Base-by-base conservation (phyloP, 108 stramenopile genomes). In the Phaeodactylum tricornutum region DNA sequence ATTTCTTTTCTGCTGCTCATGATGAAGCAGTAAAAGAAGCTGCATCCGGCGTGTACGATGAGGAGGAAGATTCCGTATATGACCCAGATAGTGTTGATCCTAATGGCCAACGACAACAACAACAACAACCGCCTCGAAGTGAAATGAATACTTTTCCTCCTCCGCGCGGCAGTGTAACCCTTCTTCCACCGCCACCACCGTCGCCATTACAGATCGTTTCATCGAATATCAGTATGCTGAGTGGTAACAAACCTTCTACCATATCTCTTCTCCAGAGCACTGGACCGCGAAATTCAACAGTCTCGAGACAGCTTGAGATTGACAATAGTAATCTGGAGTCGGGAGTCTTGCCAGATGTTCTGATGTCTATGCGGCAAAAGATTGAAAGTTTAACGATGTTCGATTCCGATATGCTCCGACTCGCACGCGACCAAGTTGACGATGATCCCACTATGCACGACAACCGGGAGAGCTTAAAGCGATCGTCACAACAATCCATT, bases 401-500 rank as follows among this genome's bases (percentile, higher is more conserved):
- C 53, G 82, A 84, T 36, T 59, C 62, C 21, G 77, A 78, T 45
- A 78, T 78, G 74, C 61, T 72, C 59, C 59, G 55, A 43, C 37
- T 75, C 9, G 75, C 60, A 20, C 11, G 42, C 14, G 58, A 1
- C 2, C 26, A 31, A 26, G 47, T 65, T 29, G 38, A 44, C 1
- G 61, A 77, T 9, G 75, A 77, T 57, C 54, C 62, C 12, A 53
- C 59, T 19, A 29, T 50, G 43, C 54, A 66, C 31, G 80, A 80
- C 50, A 74, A 73, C 3, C 52, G 83, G 28, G 89, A 85, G 55
- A 52, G 60, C 15, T 71, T 91, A 64, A 74, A 82, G 29, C 71
- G 84, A 35, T 56, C 67, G 8, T 81, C 76, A 53, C 89, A 91
- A 57, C 89, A 91, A 50, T 64, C 66, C 37, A 81, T 91, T 7